phyloP scores from a whole-genome alignment of 345 rosid genomes.

The Turnera subulata region DNA sequence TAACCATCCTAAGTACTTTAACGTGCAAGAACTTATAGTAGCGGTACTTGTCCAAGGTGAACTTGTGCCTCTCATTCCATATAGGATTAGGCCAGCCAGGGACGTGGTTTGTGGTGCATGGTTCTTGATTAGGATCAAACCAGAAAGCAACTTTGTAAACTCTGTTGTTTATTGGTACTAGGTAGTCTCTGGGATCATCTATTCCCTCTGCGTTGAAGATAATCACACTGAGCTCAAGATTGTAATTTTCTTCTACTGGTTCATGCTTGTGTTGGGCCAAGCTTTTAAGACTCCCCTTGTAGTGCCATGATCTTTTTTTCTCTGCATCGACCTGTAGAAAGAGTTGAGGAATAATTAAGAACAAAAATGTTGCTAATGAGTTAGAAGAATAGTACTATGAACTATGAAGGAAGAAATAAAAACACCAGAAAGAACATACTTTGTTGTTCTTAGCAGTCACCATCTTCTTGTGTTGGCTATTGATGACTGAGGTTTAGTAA shows the following conservation, averaged over 20 bases:
- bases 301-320: not conserved
- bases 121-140: not conserved
- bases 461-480: too few relatives aligned
- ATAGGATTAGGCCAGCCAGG: not conserved
- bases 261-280: not conserved
- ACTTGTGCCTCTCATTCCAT: not conserved
- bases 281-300: too few relatives aligned
- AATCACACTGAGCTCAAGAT: not conserved
- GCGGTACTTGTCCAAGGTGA: not conserved
- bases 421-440: too few relatives aligned
- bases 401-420: too few relatives aligned
- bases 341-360: too few relatives aligned
- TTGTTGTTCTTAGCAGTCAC: too few relatives aligned
- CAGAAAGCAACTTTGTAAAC: not conserved
- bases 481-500: too few relatives aligned
- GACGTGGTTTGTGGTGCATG: not conserved
- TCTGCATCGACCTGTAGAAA: too few relatives aligned
- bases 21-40: constrained; percentile 10
- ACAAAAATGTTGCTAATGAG: too few relatives aligned
- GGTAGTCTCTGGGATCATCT: constrained; percentile 1
- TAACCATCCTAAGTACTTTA: constrained; percentile 6
- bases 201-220: constrained; percentile 8
- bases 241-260: not conserved
- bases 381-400: too few relatives aligned
- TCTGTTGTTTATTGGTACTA: not conserved